phyloP scores from a whole-genome alignment of 164 flowering plant species.

The Nymphaea colorata region DNA sequence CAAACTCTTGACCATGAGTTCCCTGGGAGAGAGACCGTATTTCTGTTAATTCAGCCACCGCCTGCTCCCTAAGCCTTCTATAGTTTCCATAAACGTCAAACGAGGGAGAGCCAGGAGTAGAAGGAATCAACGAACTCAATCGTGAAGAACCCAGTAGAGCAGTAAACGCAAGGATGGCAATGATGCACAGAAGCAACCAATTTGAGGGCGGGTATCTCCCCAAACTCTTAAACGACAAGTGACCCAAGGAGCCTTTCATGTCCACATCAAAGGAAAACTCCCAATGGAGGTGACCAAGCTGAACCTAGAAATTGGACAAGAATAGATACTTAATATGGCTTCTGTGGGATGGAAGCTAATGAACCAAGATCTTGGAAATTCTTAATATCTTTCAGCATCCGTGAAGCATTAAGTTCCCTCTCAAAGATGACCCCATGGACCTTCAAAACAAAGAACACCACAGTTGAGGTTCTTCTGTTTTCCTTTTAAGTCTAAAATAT shows the following conservation, averaged over 20 bases:
- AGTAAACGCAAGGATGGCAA: slow-evolving; percentile 46
- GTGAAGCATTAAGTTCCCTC: neutral
- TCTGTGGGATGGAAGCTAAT: slow-evolving; percentile 4
- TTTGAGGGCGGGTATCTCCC: slow-evolving; percentile 54
- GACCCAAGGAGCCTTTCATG: slow-evolving; percentile 75
- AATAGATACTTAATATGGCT: slow-evolving; percentile 7
- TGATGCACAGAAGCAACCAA: slow-evolving; percentile 53
- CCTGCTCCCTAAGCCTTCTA: slow-evolving; percentile 73
- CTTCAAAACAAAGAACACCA: neutral
- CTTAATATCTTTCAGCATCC: neutral
- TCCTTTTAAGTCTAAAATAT: too few species aligned
- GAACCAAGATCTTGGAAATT: neutral
- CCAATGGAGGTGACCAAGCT: neutral
- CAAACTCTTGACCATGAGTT: slow-evolving; percentile 36
- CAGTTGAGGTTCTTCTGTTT: too few species aligned
- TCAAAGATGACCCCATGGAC: neutral
- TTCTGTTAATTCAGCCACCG: slow-evolving; percentile 57
- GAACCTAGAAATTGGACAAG: neutral
- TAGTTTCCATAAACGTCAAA: slow-evolving; percentile 44
- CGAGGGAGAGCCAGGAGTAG: slow-evolving; percentile 15
- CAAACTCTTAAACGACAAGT: slow-evolving; percentile 28
- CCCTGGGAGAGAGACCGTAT: slow-evolving; percentile 45
- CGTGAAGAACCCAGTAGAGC: slow-evolving; percentile 51
- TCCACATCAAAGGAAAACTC: slow-evolving; percentile 20
- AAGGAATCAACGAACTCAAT: slow-evolving; percentile 28